These are phyloP conservation scores for Colletotrichum brevisporum DNA, from an alignment of 2,329 filamentous ascomycete genomes.

Conservation along the genomic window DNA sequence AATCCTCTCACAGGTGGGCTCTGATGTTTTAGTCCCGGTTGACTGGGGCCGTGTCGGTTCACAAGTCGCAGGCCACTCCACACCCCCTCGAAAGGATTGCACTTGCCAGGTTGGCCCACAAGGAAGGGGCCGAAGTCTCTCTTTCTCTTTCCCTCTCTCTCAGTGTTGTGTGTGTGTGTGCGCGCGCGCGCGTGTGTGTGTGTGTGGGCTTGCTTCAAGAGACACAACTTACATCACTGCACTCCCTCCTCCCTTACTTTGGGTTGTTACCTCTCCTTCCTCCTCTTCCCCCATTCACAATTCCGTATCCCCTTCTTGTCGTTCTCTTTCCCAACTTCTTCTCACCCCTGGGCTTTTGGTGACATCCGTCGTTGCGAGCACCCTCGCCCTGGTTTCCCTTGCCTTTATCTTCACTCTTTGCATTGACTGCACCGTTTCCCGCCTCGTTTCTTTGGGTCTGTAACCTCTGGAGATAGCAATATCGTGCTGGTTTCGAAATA, in stretches of 20 bases:
- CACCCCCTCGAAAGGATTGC: constrained; percentile 9
- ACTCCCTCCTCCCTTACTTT: too few relatives aligned
- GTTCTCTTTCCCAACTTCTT: neutral
- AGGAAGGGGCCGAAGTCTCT: too few relatives aligned
- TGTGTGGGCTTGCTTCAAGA: too few relatives aligned
- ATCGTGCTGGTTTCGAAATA: constrained; percentile 34
- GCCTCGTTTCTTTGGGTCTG: neutral
- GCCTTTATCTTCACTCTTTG: constrained; percentile 17
- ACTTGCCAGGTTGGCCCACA: too few relatives aligned
- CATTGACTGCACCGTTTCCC: constrained; percentile 35
- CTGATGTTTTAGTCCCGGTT: constrained; percentile 26
- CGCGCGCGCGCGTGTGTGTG: too few relatives aligned
- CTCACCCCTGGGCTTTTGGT: constrained; percentile 1
- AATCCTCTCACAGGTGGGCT: constrained; percentile 15
- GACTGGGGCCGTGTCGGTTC: constrained; percentile 21
- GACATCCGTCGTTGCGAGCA: constrained; percentile 10
- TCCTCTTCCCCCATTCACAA: constrained; percentile 30
- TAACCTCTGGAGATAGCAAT: constrained; percentile 11
- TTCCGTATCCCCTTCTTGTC: neutral
- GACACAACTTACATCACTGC: too few relatives aligned
- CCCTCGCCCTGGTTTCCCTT: neutral
- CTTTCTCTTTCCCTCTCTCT: too few relatives aligned
- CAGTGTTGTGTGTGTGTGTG: too few relatives aligned
- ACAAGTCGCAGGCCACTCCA: constrained; percentile 12
- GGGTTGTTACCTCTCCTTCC: neutral